Base-by-base conservation (phyloP, 352 stramenopile species). In the Globisporangium carolinianum region DNA sequence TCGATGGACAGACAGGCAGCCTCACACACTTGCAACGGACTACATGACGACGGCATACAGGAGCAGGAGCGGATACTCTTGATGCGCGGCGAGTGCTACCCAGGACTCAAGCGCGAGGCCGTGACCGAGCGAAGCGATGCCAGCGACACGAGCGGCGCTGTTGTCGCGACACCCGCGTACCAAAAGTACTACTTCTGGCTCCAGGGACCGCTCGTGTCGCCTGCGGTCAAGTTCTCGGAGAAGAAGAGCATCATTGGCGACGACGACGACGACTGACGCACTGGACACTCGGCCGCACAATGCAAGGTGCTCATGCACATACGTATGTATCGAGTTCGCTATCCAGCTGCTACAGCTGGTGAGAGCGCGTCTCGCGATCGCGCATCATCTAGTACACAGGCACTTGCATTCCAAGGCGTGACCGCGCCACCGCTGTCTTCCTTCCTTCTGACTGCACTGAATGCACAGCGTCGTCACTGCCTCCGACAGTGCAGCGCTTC, bases 161-260 rank as follows among this genome's bases (percentile, higher is more conserved):
- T 38, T 35, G 2, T 8, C 50, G 49, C 15, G 35, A 65, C 36
- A 43, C 71, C 80, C 24, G 83, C 83, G 9, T 95, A 95, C 59
- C 81, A 91, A 53, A 69, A 86, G 37, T 89, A 87, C 52, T 93
- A 85, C 56, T 95, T 93, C 60, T 75, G 78, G 10, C 67, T 89
- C 7, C 83, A 93, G 52, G 83, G 83, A 0, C 83, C 85, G n/a
- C 72, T 95, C 8, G 81, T 82, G 55, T 95, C 85, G 54, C 59
- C 76, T 3, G 86, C 70, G 0, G 85, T 95, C 54, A 89, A 84
- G 56, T 95, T 95, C 50, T 95, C 85, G 0, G 85, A 93, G 65
- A 95, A 95, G 70, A 86, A 91, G 62, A 93, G 83, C 63, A 91
- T 95, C 58, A 93, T 93, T 39, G 85, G 83, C 18, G 85, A 95